These are phyloP conservation scores for Debaryomyces maramus DNA, from an alignment of 805 yeast genomes.

Conservation along the genomic window DNA sequence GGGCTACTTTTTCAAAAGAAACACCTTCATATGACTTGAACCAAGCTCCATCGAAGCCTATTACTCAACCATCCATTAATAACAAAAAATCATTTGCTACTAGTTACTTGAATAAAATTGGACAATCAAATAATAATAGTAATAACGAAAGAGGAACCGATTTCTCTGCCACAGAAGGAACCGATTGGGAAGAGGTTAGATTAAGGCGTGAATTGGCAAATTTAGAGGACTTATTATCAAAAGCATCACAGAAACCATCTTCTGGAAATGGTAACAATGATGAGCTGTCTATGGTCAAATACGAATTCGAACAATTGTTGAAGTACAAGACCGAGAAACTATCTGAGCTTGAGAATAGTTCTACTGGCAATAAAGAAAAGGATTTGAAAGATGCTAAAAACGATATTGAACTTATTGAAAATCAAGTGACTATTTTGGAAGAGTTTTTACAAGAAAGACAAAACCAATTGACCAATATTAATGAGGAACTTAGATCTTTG, in stretches of 20 bases:
- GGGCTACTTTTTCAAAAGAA: conserved; percentile 90
- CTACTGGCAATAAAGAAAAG: conserved; percentile 15
- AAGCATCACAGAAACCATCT: conserved; percentile 37
- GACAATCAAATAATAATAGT: conserved; percentile 41
- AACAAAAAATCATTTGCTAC: conserved; percentile 48
- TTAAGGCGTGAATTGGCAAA: conserved; percentile 76
- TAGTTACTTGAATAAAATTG: conserved; percentile 55
- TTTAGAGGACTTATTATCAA: conserved; percentile 62
- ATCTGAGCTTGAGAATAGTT: conserved; percentile 13
- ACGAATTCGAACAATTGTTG: conserved; percentile 80
- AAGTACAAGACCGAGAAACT: conserved; percentile 71
- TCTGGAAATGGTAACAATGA: conserved; percentile 21
- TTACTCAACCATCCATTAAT: conserved; percentile 21
- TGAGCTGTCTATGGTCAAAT: conserved; percentile 35
- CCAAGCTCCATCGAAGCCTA: conserved; percentile 23
- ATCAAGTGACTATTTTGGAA: conserved; percentile 73
- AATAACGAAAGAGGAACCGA: conserved; percentile 56
- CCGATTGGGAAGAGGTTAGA: conserved; percentile 92
- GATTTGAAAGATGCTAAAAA: conserved; percentile 54
- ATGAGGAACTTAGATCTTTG: conserved; percentile 38
- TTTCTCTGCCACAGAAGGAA: conserved; percentile 68
- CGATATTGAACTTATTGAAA: conserved; percentile 69
- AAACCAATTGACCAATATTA: conserved; percentile 54
- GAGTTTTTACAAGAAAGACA: conserved; percentile 64
- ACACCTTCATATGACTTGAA: conserved; percentile 69